Base-by-base conservation (phyloP, 371 early-diverging fungal species). In the Syncephalis plumigaleata region DNA sequence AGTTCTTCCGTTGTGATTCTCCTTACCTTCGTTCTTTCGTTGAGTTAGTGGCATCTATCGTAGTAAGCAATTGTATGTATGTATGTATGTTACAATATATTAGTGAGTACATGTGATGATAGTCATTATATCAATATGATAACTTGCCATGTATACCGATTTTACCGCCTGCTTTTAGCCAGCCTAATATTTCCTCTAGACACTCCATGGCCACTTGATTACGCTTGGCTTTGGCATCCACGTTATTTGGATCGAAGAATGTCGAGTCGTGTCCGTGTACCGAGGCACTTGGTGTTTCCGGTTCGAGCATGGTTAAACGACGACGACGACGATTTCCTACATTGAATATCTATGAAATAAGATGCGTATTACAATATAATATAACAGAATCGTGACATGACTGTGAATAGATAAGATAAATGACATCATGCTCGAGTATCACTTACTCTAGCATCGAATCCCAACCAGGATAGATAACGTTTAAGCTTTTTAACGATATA, bases 1-100 rank as follows among this genome's bases (percentile, higher is more conserved):
- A n/a, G n/a, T n/a, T n/a, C n/a, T n/a, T n/a, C n/a, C n/a, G n/a
- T n/a, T n/a, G 42, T 17, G 39, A 16, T 15, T 13, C 9, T 16
- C 36, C n/a, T 36, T 62, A 68, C 72, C 88, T 67, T 57, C 90
- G 62, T 48, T 72, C 73, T 20, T 73, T 52, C 0, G 85, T 86
- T 1, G 88, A 80, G 57, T 90, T 90, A 9, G 90, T 90, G 0
- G 90, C 90, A 60, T 90, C 90, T 62, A 36, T n/a, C n/a, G n/a
- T n/a, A 9, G 3, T 36, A 20, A n/a, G 15, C 16, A 48, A 24
- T 18, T 9, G 42, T 21, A 42, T 25, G 5, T 13, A 37, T 13
- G 11, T 37, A 37, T n/a, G 11, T n/a, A 13, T 37, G 11, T 13
- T 37, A 37, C 11, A 13, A 13, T 37, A 36, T 3, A 36, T 9